Evolutionary conservation across 345 rosid species (phyloP).

Genomic region (Melaleuca quinquenervia): DNA sequence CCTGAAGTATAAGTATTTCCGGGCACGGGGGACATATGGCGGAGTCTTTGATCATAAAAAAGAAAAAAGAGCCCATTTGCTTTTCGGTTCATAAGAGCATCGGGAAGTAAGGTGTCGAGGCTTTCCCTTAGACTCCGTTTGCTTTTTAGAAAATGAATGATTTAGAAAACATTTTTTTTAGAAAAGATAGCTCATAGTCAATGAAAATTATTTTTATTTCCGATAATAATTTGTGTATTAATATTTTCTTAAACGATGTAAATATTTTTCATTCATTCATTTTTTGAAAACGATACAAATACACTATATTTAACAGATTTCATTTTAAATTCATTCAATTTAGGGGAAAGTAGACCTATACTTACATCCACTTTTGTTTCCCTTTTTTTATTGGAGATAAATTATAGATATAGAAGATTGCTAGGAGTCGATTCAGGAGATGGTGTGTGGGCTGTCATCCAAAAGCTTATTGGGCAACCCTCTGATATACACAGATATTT

Average conservation of each 20-base stretch:
- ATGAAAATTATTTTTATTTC: background rate
- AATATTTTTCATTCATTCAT: background rate
- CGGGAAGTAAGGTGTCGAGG: background rate
- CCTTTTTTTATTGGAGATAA: background rate
- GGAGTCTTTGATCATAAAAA: too few relatives aligned
- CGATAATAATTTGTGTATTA: background rate
- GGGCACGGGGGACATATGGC: too few relatives aligned
- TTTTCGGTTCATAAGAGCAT: background rate
- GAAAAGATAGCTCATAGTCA: background rate
- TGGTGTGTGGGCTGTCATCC: background rate
- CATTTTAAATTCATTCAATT: too few relatives aligned
- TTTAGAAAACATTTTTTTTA: background rate
- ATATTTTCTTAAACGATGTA: background rate
- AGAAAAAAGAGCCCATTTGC: too few relatives aligned
- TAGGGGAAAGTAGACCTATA: background rate
- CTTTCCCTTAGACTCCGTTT: background rate
- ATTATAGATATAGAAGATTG: background rate
- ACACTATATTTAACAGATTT: background rate
- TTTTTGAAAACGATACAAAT: fast-evolving
- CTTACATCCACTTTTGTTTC: background rate
- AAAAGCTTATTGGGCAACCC: background rate
- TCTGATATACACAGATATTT: background rate
- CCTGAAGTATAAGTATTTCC: too few relatives aligned
- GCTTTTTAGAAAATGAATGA: background rate
- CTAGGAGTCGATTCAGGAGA: background rate